Evolutionary conservation across 805 yeast genomes (phyloP).

Genomic region (Blastobotrys attinorum): DNA sequence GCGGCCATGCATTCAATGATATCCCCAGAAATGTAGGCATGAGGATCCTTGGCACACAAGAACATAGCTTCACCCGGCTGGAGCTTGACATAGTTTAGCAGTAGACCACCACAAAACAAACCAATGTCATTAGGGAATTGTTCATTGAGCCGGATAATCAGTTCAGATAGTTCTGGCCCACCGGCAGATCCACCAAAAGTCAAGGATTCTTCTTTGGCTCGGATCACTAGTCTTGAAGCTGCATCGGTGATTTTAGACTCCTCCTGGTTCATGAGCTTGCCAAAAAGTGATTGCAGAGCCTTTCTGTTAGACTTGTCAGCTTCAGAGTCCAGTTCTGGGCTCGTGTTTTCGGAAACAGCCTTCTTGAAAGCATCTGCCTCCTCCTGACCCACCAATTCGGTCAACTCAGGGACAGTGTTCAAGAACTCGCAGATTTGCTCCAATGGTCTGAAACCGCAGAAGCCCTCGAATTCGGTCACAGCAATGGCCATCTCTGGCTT

Average conservation of each 20-base stretch:
- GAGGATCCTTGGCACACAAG: conserved; percentile 94
- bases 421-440: conserved; percentile 64
- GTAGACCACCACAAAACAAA: conserved; percentile 86
- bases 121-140: conserved; percentile 96
- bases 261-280: conserved; percentile 76
- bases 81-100: conserved; percentile 81
- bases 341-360: conserved; percentile 16
- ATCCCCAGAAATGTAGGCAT: conserved; percentile 95
- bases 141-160: conserved; percentile 66
- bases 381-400: conserved; percentile 58
- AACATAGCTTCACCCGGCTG: conserved; percentile 93
- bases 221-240: conserved; percentile 58
- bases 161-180: conserved; percentile 51
- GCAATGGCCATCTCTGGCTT: conserved; percentile 99
- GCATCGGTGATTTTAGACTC: conserved; percentile 47
- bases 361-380: conserved; percentile 41
- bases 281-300: conserved; percentile 67
- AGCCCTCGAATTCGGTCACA: conserved; percentile 90
- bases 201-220: conserved; percentile 53
- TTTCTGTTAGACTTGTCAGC: conserved; percentile 54
- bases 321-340: conserved; percentile 39
- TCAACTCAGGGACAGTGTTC: conserved; percentile 68
- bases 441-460: conserved; percentile 95
- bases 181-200: conserved; percentile 39
- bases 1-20: conserved; percentile 99